Percentiles rank a stretch among this genome's conserved stretches.
These are phyloP conservation scores for Phytopythium kandeliae DNA, from an alignment of 352 stramenopile genomes.

Conservation along the genomic window DNA sequence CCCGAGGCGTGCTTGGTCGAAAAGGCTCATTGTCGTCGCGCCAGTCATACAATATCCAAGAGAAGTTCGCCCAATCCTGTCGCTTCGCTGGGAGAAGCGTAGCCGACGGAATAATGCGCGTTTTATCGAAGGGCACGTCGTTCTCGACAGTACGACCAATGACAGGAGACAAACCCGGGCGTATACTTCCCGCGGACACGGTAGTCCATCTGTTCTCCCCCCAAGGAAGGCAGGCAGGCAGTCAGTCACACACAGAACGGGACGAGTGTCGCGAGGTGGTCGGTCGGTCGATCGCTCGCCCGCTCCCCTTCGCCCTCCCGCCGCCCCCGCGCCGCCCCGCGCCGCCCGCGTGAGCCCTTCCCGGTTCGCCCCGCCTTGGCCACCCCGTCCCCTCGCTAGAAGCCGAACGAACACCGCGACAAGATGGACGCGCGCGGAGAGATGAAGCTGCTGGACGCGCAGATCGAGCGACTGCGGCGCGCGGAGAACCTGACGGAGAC, in stretches of 20 bases:
- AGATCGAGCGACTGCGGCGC: conserved; percentile 77
- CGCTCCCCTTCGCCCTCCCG: background rate
- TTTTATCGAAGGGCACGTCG: background rate
- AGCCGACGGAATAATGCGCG: background rate
- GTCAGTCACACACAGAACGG: background rate
- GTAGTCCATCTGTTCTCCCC: background rate
- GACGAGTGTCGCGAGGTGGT: background rate
- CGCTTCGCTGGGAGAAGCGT: background rate
- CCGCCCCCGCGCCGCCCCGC: background rate
- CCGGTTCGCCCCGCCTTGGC: too few relatives aligned
- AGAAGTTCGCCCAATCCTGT: background rate
- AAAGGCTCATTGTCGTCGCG: background rate
- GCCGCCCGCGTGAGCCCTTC: background rate
- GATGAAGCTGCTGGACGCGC: conserved; percentile 83
- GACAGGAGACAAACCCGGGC: conserved; percentile 3
- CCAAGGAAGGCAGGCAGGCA: background rate
- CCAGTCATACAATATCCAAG: background rate
- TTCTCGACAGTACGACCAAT: background rate
- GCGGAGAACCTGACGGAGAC: conserved; percentile 87
- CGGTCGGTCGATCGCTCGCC: background rate
- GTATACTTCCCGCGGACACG: conserved; percentile 2
- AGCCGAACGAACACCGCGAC: conserved; percentile 1
- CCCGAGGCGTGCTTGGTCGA: conserved; percentile 5
- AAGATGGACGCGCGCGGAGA: conserved; percentile 70
- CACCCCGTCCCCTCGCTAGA: too few relatives aligned